Evolutionary conservation across 129 eudicot species (phyloP).

Genomic region (Flaveria robusta): DNA sequence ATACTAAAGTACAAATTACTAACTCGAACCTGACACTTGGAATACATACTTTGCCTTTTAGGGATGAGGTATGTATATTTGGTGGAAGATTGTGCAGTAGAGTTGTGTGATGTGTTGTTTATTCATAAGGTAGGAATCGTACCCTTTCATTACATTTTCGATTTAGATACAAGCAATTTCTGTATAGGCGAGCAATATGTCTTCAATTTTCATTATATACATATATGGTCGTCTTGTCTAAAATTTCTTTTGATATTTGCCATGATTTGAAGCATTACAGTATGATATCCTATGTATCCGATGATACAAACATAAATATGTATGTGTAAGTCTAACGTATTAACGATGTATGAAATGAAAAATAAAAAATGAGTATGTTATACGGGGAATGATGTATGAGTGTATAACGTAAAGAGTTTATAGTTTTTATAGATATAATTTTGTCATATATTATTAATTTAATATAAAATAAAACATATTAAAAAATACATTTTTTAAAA

Average conservation of each 20-base stretch:
- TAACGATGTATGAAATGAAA: background rate
- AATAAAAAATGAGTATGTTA: too few relatives aligned
- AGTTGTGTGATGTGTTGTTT: background rate
- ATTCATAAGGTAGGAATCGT: background rate
- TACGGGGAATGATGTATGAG: too few relatives aligned
- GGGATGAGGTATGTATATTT: background rate
- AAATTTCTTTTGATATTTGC: background rate
- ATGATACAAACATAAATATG: background rate
- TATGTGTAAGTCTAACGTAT: background rate
- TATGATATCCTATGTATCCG: background rate
- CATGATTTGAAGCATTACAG: conserved; percentile 4
- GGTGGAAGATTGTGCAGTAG: background rate
- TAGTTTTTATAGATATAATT: too few relatives aligned
- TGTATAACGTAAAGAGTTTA: too few relatives aligned
- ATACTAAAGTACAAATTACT: conserved; percentile 24
- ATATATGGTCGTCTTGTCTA: background rate
- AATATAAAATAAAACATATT: too few relatives aligned
- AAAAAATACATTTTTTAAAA: too few relatives aligned
- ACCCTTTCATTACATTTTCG: background rate
- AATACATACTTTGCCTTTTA: conserved; percentile 21
- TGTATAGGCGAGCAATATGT: conserved; percentile 3
- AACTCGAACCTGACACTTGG: conserved; percentile 20
- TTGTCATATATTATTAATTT: too few relatives aligned
- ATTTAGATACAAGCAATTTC: background rate
- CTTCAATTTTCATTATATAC: background rate